phyloP scores from a whole-genome alignment of 2,329 filamentous ascomycete genomes.

The Xylaria arbuscula region DNA sequence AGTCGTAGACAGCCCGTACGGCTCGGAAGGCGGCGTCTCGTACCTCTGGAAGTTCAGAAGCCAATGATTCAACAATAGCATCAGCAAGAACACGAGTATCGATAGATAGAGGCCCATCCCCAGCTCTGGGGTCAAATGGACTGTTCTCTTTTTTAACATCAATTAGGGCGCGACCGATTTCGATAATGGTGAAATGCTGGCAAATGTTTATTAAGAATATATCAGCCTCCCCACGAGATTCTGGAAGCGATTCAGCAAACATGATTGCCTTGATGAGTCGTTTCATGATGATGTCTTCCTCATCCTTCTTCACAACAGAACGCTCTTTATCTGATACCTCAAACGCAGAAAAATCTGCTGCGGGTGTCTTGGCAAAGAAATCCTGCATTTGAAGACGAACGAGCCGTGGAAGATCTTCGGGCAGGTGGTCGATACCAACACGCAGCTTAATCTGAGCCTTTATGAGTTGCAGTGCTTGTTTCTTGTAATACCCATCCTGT shows the following conservation, averaged over 20 bases:
- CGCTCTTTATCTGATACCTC: conserved; percentile 81
- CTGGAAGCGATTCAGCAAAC: conserved; percentile 83
- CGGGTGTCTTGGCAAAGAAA: conserved; percentile 76
- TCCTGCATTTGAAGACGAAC: conserved; percentile 92
- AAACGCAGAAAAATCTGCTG: conserved; percentile 76
- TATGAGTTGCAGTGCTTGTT: conserved; percentile 88
- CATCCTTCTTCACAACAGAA: conserved; percentile 87
- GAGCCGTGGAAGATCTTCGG: conserved; percentile 86
- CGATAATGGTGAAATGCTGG: conserved; percentile 89
- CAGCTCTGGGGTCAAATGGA: conserved; percentile 84
- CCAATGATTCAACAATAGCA: conserved; percentile 88
- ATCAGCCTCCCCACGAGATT: conserved; percentile 80
- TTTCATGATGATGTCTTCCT: conserved; percentile 83
- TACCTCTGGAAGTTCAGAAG: conserved; percentile 83
- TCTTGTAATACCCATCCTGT: conserved; percentile 86
- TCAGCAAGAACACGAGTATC: conserved; percentile 90
- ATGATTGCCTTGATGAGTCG: conserved; percentile 90
- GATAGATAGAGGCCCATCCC: conserved; percentile 87
- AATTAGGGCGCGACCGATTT: conserved; percentile 86
- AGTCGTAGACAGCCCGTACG: conserved; percentile 81
- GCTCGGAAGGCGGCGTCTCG: conserved; percentile 84
- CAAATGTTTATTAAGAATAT: conserved; percentile 83
- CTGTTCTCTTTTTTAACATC: conserved; percentile 80
- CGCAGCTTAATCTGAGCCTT: conserved; percentile 90
- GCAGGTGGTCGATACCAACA: conserved; percentile 86